Base-by-base conservation (phyloP, 768 basidiomycete species). In the Russula sp. region DNA sequence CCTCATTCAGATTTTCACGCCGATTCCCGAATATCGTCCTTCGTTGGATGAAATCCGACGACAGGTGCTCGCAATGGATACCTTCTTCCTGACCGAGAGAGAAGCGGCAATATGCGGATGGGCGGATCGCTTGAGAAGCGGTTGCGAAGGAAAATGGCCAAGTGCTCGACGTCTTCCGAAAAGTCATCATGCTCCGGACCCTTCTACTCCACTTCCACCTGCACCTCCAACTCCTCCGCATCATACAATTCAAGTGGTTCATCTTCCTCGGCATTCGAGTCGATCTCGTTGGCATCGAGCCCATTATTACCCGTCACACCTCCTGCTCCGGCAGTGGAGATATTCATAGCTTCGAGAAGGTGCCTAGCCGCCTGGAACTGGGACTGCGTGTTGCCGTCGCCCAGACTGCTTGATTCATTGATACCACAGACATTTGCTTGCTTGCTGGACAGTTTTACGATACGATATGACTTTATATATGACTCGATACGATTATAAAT, bases 1-100 rank as follows among this genome's bases (percentile, higher is more conserved):
- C 63, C 76, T 86, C 61, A 76, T 77, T 56, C 74, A 75, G 48
- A 76, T 92, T 64, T 92, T 94, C 76, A 74, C 78, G 16, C 73
- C 86, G 52, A 83, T 90, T 71, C 85, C 90, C 4, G 62, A 75
- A 1, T 69, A 73, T 24, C 86, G 92, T 28, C 84, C 89, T 57
- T 77, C 83, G 16, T 76, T 95, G 50, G 74, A 77, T 3, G 81
- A 85, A 10, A 78, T 95, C 4, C 81, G 87, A 32, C 66, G 73
- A 55, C 80, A 80, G 58, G 79, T 95, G 69, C 67, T 81, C n/a
- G 73, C 73, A 7, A 75, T 89, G 26, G 79, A 83, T 36, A 81
- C 82, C 4, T 87, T 92, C 77, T 88, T 83, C 71, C 77, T 83
- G 77, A 76, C 77, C 24, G 79, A 82, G 26, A 75, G 76, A 44